Base-by-base conservation (phyloP, 768 basidiomycete genomes). In the Xanthoconium stramineum region DNA sequence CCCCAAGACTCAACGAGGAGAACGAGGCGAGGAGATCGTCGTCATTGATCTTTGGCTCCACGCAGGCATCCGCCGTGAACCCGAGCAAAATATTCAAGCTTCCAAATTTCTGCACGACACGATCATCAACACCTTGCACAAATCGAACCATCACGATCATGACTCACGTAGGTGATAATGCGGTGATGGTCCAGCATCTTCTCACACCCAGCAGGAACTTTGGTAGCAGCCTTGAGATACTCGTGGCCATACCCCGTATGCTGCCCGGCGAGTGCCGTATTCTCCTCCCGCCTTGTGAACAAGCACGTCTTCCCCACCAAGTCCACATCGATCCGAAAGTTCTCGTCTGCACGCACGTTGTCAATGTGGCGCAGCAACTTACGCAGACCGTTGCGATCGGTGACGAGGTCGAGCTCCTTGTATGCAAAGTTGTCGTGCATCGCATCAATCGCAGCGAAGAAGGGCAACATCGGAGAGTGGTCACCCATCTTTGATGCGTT, bases 251-350 rank as follows among this genome's bases (percentile, higher is more conserved):
- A 91, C 1, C 70, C 72, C 19, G 74, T 76, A 14, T 65, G 68
- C 14, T 78, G 59, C 8, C 52, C 61, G 0, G 49, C 52, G 15
- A 59, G 24, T 10, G 40, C 19, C 0, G 52, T 5, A 11, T 13
- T 61, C 32, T 79, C 79, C 80, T 85, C 86, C 20, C 50, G 74
- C 1, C 89, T 74, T 52, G 81, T 83, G 61, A 90, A 71, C 29
- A 91, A 62, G 15, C 88, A 72, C 0, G 89, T 89, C 17, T 62
- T 62, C 1, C 88, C 86, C 0, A 76, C 78, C 17, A 88, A 73
- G 65, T 91, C 83, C 5, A 83, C 57, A 53, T 92, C 88, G 58
- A 92, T 87, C 19, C 89, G 75, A 63, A 91, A 92, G 52, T 82
- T 24, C 11, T 48, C 79, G 11, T 69, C 71, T 3, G 12, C 15